These are phyloP conservation scores for Stellera chamaejasme DNA, from an alignment of 345 rosid species.

Conservation along the genomic window DNA sequence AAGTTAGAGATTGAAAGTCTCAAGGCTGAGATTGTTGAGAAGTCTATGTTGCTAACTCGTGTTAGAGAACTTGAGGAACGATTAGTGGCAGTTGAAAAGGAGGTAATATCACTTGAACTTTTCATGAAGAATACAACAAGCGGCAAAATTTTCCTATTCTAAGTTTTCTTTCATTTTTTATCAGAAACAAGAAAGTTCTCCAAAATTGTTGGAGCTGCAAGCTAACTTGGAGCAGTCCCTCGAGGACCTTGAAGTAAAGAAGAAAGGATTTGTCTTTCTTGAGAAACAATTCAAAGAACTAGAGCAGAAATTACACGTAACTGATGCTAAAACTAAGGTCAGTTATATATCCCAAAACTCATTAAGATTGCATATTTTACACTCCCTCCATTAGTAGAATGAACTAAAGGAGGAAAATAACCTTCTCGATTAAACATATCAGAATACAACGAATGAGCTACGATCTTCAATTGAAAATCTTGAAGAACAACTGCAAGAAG, in stretches of 20 bases:
- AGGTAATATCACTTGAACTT: conserved; percentile 25
- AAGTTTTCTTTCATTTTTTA: neutral
- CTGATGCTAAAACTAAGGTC: too few relatives aligned
- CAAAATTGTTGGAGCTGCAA: conserved; percentile 42
- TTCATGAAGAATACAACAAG: too few relatives aligned
- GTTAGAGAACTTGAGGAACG: conserved; percentile 56
- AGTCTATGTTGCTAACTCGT: conserved; percentile 39
- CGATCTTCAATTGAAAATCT: conserved; percentile 50
- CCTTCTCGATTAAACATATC: too few relatives aligned
- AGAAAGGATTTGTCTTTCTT: too few relatives aligned
- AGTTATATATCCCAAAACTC: too few relatives aligned
- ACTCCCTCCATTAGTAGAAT: too few relatives aligned
- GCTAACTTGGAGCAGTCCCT: conserved; percentile 32
- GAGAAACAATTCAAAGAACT: too few relatives aligned
- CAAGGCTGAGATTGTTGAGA: conserved; percentile 35
- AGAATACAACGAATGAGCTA: conserved; percentile 43
- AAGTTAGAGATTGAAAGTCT: conserved; percentile 42
- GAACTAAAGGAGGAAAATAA: too few relatives aligned
- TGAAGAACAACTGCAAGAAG: conserved; percentile 46
- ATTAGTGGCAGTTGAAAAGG: conserved; percentile 33
- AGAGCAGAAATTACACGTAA: too few relatives aligned
- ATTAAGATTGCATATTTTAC: too few relatives aligned
- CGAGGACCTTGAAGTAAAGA: conserved; percentile 3
- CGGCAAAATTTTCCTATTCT: too few relatives aligned
- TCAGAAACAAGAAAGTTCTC: conserved; percentile 47